A percentile compares a stretch with the other conserved stretches of the same genome.
These are phyloP conservation scores for Termitomyces eurrhizus DNA, from an alignment of 768 basidiomycete genomes.

Conservation along the genomic window DNA sequence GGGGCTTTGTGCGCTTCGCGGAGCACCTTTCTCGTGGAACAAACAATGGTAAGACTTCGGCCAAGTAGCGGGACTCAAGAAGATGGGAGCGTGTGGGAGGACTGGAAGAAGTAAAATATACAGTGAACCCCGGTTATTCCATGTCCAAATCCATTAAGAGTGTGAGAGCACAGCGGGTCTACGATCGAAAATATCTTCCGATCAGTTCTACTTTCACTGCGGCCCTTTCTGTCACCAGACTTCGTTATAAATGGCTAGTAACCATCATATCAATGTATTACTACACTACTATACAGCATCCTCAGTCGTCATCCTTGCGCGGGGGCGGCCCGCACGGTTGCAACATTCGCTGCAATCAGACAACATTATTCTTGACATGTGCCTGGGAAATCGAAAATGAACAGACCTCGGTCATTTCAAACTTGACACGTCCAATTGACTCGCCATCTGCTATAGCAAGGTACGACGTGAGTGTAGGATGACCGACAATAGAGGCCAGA, in stretches of 20 bases:
- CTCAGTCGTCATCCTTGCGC: conserved; percentile 77
- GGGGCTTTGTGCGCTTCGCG: neutral
- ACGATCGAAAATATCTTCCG: conserved; percentile 8
- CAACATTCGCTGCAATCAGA: conserved; percentile 69
- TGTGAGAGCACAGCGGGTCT: neutral
- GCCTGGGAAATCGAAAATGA: neutral
- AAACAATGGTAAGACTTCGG: conserved; percentile 3
- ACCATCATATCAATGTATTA: neutral
- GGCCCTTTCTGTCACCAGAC: conserved; percentile 9
- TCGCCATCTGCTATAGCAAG: conserved; percentile 94
- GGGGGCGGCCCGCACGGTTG: conserved; percentile 94
- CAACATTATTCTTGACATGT: conserved; percentile 2
- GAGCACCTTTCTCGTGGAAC: neutral
- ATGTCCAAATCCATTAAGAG: conserved; percentile 13
- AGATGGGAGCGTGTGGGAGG: neutral
- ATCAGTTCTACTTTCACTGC: conserved; percentile 7
- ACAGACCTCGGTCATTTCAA: conserved; percentile 93
- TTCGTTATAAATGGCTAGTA: conserved; percentile 5
- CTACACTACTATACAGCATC: conserved; percentile 1
- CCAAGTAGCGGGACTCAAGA: neutral
- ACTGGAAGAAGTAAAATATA: conserved; percentile 5
- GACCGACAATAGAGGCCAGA: conserved; percentile 88
- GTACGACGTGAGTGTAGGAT: conserved; percentile 81
- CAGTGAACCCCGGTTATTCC: conserved; percentile 12
- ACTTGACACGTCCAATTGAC: conserved; percentile 81